Conservation (phyloP, 2,329 filamentous ascomycete species). For the Cladosporium phlei region DNA sequence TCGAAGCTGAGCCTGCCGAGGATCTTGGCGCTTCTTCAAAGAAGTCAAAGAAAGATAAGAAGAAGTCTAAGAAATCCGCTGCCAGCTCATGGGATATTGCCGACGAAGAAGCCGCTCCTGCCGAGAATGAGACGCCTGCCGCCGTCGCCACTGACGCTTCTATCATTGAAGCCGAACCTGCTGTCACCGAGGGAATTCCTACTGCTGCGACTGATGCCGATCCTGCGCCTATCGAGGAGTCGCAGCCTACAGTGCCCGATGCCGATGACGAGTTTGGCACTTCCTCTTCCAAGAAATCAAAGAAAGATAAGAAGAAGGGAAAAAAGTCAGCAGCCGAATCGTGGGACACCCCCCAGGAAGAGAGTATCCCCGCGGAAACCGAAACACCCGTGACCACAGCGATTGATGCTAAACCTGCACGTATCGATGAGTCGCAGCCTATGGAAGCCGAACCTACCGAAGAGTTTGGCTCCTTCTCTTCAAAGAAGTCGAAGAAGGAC, state of each 20-base stretch:
- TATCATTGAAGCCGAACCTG: no score
- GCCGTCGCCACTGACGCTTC: no score
- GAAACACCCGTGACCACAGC: background rate
- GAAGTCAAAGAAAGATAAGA: constrained; percentile 41
- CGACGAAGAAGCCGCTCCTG: background rate
- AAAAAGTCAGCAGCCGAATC: constrained; percentile 14
- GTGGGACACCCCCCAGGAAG: background rate
- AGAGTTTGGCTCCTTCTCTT: constrained; percentile 18
- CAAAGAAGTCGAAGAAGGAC: constrained; percentile 39
- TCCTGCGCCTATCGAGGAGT: background rate
- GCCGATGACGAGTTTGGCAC: constrained; percentile 14
- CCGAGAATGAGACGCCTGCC: background rate
- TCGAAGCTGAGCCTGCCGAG: background rate
- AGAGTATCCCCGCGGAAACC: background rate
- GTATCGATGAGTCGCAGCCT: no score
- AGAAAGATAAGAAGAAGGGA: constrained; percentile 42
- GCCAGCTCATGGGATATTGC: background rate
- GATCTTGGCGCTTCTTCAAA: constrained; percentile 14
- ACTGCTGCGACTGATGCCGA: no score
- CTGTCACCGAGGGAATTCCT: no score
- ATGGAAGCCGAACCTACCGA: constrained; percentile 18
- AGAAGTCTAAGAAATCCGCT: constrained; percentile 29
- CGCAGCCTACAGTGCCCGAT: background rate
- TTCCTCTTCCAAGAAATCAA: constrained; percentile 26
- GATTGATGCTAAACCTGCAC: background rate